Conservation (phyloP, 371 early-diverging fungal species). For the Apophysomyces elegans region DNA sequence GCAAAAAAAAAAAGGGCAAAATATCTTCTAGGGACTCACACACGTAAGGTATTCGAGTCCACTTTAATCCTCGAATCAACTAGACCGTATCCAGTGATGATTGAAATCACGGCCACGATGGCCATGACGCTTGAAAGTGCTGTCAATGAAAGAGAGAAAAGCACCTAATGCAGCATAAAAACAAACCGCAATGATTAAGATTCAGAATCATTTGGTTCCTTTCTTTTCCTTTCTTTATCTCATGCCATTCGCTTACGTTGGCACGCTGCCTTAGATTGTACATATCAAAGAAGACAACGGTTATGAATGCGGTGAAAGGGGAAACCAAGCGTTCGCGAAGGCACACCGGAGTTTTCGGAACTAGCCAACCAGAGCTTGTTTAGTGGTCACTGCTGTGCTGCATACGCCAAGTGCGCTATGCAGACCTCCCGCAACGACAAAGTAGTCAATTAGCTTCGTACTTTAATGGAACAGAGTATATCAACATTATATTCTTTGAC, state of each 20-base stretch:
- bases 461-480: no score
- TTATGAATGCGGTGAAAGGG: no score
- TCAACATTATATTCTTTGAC: no score
- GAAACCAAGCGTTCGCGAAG: no score
- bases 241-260: slow-evolving; percentile 41
- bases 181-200: not conserved
- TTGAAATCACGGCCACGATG: slow-evolving; percentile 53
- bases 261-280: slow-evolving; percentile 62
- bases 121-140: slow-evolving; percentile 65
- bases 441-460: no score
- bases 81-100: slow-evolving; percentile 50
- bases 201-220: no score
- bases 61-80: slow-evolving; percentile 43
- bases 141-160: slow-evolving; percentile 71
- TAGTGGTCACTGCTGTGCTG: no score
- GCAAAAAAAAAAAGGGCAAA: not conserved
- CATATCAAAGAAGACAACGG: slow-evolving; percentile 36
- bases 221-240: no score
- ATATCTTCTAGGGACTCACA: slow-evolving; percentile 42
- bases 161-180: slow-evolving; percentile 33
- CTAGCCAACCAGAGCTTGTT: no score
- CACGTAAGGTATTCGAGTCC: slow-evolving; percentile 53
- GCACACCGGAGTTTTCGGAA: no score
- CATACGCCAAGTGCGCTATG: no score
- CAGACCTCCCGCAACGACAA: no score